Evolutionary conservation across 116 monocot genomes (phyloP), one percentile per base, ranked within the genome.

Genomic region (Papilionanthe hybrid): DNA sequence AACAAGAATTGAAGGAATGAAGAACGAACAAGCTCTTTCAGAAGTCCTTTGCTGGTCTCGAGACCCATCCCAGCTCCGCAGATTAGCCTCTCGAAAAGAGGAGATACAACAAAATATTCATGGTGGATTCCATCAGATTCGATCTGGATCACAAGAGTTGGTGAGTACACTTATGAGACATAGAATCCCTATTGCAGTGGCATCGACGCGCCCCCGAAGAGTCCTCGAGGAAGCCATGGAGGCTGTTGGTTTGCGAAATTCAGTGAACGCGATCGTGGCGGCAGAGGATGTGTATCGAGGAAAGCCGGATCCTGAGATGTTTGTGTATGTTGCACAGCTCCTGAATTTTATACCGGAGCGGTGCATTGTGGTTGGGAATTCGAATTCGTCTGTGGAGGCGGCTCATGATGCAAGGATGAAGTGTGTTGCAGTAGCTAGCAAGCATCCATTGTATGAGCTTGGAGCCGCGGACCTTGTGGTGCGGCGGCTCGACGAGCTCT

Each of bases 241-340:
- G 53, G 86, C 88, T 20, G 84, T 88, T 6, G 97, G 92, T 1
- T 78, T 93, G 37, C 68, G 79, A 37, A 80, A 83, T 15, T 89
- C 83, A 12, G 88, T 97, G 12, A 73, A 83, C 45, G 89, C 74
- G 0, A 63, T 91, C 17, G 92, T 97, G 42, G 86, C 91, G 0
- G 91, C 97, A 0, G 97, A 97, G 63, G 97, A 97, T 79, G 97
- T 92, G 30, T 72, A 94, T 45, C 76, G 97, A 18, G 97, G 94
- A 47, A 97, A 97, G 77, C 97, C 94, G 0, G 97, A 97, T 72
- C 97, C 97, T 0, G 97, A 97, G 86, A 97, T 97, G 97, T 94
- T 94, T 42, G 80, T 87, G 1, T 91, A 91, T 47, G 89, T 92
- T 0, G 89, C 94, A 0, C 97, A 92, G 82, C 89, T 92, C 48